Percentiles rank a stretch among this genome's conserved stretches.
Evolutionary conservation across 805 yeast genomes (phyloP).

Genomic region (Torulaspora microellipsoides): DNA sequence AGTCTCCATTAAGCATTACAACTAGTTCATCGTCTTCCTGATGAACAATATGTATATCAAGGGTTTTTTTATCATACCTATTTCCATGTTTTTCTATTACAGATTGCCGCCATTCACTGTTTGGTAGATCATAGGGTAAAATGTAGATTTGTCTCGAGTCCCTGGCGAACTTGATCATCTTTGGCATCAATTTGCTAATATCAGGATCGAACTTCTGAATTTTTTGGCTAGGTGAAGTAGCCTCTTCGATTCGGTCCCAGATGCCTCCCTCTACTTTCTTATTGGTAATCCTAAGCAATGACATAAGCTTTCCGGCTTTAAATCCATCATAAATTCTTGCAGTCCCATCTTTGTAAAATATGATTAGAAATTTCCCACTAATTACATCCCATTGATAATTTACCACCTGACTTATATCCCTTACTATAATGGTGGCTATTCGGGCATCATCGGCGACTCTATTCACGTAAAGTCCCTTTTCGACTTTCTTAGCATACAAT

Average conservation of each 20-base stretch:
- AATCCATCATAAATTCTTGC: constrained; percentile 47
- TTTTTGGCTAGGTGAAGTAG: background rate
- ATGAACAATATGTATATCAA: constrained; percentile 24
- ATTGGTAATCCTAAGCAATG: constrained; percentile 17
- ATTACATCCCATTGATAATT: constrained; percentile 25
- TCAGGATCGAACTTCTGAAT: constrained; percentile 15
- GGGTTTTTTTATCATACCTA: background rate
- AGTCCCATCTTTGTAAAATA: constrained; percentile 43
- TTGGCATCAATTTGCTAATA: constrained; percentile 20
- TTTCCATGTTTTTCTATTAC: constrained; percentile 4
- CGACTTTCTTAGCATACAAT: constrained; percentile 12
- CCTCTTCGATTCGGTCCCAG: constrained; percentile 20
- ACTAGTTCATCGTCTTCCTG: constrained; percentile 9
- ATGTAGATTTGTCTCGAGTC: constrained; percentile 15
- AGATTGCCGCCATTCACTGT: constrained; percentile 17
- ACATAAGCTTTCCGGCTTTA: constrained; percentile 23
- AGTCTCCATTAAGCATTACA: constrained; percentile 23
- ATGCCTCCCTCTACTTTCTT: constrained; percentile 10
- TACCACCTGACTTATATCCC: constrained; percentile 18
- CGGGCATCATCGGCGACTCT: constrained; percentile 18
- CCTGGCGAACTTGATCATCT: constrained; percentile 19
- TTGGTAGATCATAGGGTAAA: constrained; percentile 15
- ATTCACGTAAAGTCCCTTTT: constrained; percentile 15
- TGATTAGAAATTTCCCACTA: constrained; percentile 39
- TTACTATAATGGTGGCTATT: constrained; percentile 20